These are phyloP conservation scores for Arabis alpina DNA, from an alignment of 345 rosid genomes.

Conservation along the genomic window DNA sequence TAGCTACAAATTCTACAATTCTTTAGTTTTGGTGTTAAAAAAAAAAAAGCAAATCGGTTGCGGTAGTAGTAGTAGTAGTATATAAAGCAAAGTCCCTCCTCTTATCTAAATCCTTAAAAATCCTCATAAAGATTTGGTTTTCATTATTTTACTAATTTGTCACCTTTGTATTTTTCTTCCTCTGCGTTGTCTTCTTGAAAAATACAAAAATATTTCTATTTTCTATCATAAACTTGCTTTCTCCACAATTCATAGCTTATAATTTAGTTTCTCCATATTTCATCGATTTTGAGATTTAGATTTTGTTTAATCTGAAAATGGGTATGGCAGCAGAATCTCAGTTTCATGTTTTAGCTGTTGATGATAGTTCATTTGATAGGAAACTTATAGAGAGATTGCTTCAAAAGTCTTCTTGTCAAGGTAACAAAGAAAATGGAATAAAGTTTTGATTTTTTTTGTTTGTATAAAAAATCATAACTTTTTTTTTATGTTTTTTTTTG, in stretches of 20 bases:
- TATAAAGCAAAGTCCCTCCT: constrained; percentile 39
- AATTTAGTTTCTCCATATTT: constrained; percentile 35
- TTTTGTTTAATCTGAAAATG: constrained; percentile 52
- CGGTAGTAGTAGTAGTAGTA: constrained; percentile 20
- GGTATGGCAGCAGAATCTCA: constrained; percentile 60
- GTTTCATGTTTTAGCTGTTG: constrained; percentile 96
- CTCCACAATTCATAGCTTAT: constrained; percentile 54
- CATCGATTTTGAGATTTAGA: constrained; percentile 51
- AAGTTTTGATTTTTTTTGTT: neutral
- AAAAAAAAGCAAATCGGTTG: constrained; percentile 22
- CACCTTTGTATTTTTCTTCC: neutral
- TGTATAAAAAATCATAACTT: constrained; percentile 33
- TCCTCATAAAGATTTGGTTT: constrained; percentile 44
- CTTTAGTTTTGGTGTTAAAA: constrained; percentile 19
- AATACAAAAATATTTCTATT: neutral
- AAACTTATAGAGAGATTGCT: constrained; percentile 90
- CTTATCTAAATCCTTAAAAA: constrained; percentile 44
- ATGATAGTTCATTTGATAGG: constrained; percentile 81
- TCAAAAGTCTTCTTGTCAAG: constrained; percentile 90
- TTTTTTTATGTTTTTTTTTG: constrained; percentile 10
- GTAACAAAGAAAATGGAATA: constrained; percentile 39
- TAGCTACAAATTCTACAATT: neutral
- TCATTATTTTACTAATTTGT: constrained; percentile 33
- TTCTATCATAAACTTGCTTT: constrained; percentile 47
- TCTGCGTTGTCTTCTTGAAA: constrained; percentile 34